phyloP scores from a whole-genome alignment of 2,329 filamentous ascomycete genomes.

The Byssothecium circinans region DNA sequence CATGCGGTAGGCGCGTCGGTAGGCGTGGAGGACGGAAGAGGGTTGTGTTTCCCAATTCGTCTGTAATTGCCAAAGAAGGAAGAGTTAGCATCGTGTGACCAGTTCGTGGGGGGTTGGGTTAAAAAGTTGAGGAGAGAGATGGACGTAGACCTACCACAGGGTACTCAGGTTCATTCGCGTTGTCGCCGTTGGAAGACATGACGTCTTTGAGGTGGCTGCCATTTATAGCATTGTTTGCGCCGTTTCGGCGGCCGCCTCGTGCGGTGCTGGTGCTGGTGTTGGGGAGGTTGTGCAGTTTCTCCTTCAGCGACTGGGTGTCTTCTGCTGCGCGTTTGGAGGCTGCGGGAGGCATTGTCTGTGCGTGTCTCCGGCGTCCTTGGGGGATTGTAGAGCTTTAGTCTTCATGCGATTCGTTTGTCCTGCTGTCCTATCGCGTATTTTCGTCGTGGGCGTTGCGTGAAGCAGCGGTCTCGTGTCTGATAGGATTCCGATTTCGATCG shows the following conservation, averaged over 20 bases:
- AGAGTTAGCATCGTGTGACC: too few relatives aligned
- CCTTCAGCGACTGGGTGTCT: slow-evolving; percentile 46
- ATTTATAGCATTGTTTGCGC: slow-evolving; percentile 30
- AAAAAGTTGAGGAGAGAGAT: too few relatives aligned
- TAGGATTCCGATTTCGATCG: too few relatives aligned
- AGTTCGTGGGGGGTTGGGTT: too few relatives aligned
- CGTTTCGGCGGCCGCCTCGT: slow-evolving; percentile 42
- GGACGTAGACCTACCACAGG: too few relatives aligned
- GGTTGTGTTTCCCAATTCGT: slow-evolving; percentile 70
- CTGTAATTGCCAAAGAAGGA: slow-evolving; percentile 35
- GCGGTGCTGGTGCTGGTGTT: slow-evolving; percentile 32
- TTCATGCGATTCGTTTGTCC: too few relatives aligned
- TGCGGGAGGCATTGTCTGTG: slow-evolving; percentile 41
- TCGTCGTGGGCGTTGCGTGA: too few relatives aligned
- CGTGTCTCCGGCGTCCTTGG: background rate
- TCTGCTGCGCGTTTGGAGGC: slow-evolving; percentile 37
- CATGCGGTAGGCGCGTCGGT: slow-evolving; percentile 73
- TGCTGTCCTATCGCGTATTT: too few relatives aligned
- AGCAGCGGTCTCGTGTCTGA: too few relatives aligned
- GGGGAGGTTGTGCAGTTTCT: slow-evolving; percentile 47
- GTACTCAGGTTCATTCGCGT: slow-evolving; percentile 38
- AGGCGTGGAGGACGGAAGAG: slow-evolving; percentile 68
- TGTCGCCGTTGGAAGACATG: slow-evolving; percentile 35
- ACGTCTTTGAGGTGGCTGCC: slow-evolving; percentile 44
- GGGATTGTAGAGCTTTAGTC: background rate